Conservation (phyloP, 345 rosid genomes). For the Camelina sativa region DNA sequence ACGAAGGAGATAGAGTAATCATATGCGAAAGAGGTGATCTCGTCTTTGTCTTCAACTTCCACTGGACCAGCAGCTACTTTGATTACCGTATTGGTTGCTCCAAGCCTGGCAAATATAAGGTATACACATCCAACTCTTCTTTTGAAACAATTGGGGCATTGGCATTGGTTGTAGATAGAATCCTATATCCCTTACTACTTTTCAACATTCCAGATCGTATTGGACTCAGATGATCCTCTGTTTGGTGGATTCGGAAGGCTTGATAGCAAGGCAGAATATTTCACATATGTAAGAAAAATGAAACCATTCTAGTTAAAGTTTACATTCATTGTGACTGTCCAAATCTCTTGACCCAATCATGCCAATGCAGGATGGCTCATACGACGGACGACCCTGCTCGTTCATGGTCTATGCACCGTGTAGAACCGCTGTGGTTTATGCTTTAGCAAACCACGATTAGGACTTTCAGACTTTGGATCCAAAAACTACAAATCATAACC, state of each 20-base stretch:
- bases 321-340: not conserved
- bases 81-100: conserved; percentile 85
- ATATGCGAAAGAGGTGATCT: conserved; percentile 91
- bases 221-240: conserved; percentile 82
- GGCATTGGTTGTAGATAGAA: not conserved
- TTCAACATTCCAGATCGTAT: conserved; percentile 55
- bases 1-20: conserved; percentile 75
- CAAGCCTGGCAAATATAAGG: conserved; percentile 94
- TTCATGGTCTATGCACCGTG: conserved; percentile 83
- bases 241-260: conserved; percentile 83
- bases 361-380: conserved; percentile 72
- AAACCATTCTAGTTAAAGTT: conserved; percentile 18
- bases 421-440: conserved; percentile 89
- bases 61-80: conserved; percentile 84
- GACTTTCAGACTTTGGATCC: conserved; percentile 12
- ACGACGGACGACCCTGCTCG: conserved; percentile 70
- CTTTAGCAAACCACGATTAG: conserved; percentile 55
- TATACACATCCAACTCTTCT: conserved; percentile 37
- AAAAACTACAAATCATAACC: not conserved
- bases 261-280: conserved; percentile 64
- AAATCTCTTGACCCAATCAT: conserved; percentile 25
- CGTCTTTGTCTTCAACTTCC: conserved; percentile 91
- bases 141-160: not conserved
- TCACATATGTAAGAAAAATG: conserved; percentile 66
- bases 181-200: conserved; percentile 4